Percentiles rank a stretch among this genome's conserved stretches.
phyloP scores from a whole-genome alignment of 768 basidiomycete genomes.

The Serendipita sp. region DNA sequence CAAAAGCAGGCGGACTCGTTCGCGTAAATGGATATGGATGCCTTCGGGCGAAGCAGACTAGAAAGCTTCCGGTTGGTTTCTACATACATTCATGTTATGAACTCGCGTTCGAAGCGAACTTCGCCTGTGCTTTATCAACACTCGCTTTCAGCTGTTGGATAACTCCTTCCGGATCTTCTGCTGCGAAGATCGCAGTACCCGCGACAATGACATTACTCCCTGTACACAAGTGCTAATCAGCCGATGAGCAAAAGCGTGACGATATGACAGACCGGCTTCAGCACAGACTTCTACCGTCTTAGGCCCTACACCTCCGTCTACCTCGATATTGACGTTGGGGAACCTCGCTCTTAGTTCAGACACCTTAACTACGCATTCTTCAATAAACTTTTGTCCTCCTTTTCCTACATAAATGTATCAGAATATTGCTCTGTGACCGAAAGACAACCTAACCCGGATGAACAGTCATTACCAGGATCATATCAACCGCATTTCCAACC shows the following conservation, averaged over 20 bases:
- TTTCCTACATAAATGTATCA: constrained; percentile 32
- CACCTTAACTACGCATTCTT: constrained; percentile 85
- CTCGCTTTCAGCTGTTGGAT: constrained; percentile 54
- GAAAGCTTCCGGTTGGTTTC: neutral
- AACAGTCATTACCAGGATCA: constrained; percentile 98
- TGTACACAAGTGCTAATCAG: constrained; percentile 17
- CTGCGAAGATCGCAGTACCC: constrained; percentile 85
- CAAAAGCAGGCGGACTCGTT: neutral
- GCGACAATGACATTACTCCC: constrained; percentile 98
- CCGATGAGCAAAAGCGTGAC: neutral
- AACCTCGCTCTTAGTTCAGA: constrained; percentile 77
- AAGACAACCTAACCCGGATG: constrained; percentile 47
- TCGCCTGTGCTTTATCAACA: constrained; percentile 52
- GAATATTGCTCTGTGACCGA: neutral
- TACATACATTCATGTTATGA: neutral
- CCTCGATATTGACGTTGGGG: constrained; percentile 91
- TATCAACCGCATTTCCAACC: constrained; percentile 69
- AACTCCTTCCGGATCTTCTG: constrained; percentile 60
- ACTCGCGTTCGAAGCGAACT: constrained; percentile 13
- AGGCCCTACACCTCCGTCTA: constrained; percentile 94
- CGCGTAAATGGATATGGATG: neutral
- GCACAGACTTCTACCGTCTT: constrained; percentile 80
- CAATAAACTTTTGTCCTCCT: constrained; percentile 93
- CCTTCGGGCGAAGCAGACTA: neutral
- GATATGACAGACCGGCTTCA: constrained; percentile 47